Base-by-base conservation (phyloP, 208 protist genomes). In the Crithidia brevicula region DNA sequence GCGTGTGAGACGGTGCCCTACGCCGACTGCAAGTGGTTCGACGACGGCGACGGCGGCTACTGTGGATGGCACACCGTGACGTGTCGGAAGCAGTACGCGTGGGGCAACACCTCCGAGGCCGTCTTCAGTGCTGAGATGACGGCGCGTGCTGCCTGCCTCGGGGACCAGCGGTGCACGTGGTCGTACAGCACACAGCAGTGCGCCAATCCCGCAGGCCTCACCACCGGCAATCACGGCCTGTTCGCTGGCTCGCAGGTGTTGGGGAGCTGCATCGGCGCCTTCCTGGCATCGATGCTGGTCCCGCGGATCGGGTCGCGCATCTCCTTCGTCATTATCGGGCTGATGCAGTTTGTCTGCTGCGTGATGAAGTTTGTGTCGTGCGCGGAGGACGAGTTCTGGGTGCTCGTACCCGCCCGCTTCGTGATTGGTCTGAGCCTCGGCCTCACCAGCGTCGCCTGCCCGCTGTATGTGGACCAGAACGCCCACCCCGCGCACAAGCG, bases 171-270 rank as follows among this genome's bases (percentile, higher is more conserved):
- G 27, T 93, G 83, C 74, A 71, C 18, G 25, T 91, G 83, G 85
- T 76, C 51, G 15, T 89, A 88, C 77, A 45, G 40, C n/a, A 30
- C 56, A 11, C 4, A 42, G 15, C 58, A 74, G 49, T 92, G 85
- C 61, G 54, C 72, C 47, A 81, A 92, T 69, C 60, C 62, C 3
- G 45, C 42, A 15, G 88, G 85, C 23, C 87, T 74, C 75, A 75
- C 34, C 22, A 58, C 85, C 4, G 31, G 67, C 20, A 64, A 92
- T 16, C 85, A 58, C 54, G 89, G 89, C 66, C 86, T 90, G 62
- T 94, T 95, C 54, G 83, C 86, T 50, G 81, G 78, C n/a, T 60
- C 87, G 47, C 90, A 93, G 86, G 92, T 92, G 68, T 33, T 90
- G 34, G 90, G 87, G 31, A 81, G 77, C 69, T 45, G 88, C 67